These are phyloP conservation scores for Prunus padus DNA, from an alignment of 306 rosid species.

Conservation along the genomic window DNA sequence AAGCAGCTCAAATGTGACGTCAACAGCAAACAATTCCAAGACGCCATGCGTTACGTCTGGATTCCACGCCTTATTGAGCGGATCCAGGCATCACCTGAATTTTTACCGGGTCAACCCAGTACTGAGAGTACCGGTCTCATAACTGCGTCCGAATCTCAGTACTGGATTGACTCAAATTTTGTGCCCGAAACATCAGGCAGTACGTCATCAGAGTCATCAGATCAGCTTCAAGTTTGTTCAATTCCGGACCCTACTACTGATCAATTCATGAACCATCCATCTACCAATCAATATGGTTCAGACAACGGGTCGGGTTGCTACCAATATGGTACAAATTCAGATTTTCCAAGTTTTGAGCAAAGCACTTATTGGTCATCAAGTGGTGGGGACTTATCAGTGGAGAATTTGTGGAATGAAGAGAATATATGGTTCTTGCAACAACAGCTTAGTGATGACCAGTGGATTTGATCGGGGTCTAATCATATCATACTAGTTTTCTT, in stretches of 20 bases:
- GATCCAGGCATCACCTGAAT: slow-evolving; percentile 45
- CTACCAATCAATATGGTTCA: slow-evolving; percentile 4
- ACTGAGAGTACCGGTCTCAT: neutral
- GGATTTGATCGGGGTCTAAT: neutral
- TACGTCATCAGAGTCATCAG: slow-evolving; percentile 30
- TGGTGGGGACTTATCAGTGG: slow-evolving; percentile 40
- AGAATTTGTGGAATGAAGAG: slow-evolving; percentile 67
- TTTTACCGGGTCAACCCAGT: neutral
- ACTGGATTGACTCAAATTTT: slow-evolving; percentile 12
- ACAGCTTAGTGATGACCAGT: slow-evolving; percentile 31
- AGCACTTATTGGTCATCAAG: slow-evolving; percentile 27
- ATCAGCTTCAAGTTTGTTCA: slow-evolving; percentile 24
- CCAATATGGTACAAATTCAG: slow-evolving; percentile 8
- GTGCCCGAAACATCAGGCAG: slow-evolving; percentile 4
- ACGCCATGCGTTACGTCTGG: slow-evolving; percentile 78
- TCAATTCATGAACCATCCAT: neutral
- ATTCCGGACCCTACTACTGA: slow-evolving; percentile 24
- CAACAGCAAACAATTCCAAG: slow-evolving; percentile 80
- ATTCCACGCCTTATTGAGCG: slow-evolving; percentile 82
- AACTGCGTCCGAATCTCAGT: neutral
- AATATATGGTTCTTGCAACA: slow-evolving; percentile 60
- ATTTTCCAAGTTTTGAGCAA: neutral
- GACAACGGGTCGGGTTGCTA: slow-evolving; percentile 14
- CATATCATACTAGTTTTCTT: slow-evolving; percentile 14
- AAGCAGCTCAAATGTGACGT: slow-evolving; percentile 86